Evolutionary conservation across 164 flowering plant species (phyloP), one percentile per base, ranked within the genome.

Genomic region (Macadamia tetraphylla): DNA sequence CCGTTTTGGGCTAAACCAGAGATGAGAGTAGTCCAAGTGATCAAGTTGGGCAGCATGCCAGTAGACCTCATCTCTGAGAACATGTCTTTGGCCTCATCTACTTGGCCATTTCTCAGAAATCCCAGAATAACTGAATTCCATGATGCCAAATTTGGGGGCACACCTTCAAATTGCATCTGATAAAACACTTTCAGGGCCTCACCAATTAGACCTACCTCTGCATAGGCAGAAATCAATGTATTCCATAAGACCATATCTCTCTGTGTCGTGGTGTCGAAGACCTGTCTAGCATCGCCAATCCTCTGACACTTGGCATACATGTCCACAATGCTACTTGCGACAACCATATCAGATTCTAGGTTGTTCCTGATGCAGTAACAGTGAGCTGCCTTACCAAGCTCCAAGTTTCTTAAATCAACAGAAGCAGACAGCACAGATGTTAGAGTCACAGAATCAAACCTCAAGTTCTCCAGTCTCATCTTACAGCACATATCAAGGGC

Each of bases 61-160:
- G 68, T 59, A 6, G 80, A 70, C 63, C 78, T 81, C 97, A 87
- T 91, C 74, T 86, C 74, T 44, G 67, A 68, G 68, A 89, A 80
- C 75, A 81, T 66, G 18, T 79, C 78, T 70, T 66, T 71, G 29
- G 92, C 97, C 66, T 84, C 85, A 42, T 57, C 53, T 7, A 80
- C 71, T 67, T 80, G 80, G 13, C 82, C 81, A 58, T 76, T 82
- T 76, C 81, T 87, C 48, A 86, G 30, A 63, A 85, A 81, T 11
- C 86, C 90, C 67, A 77, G 69, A 67, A 91, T 78, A 71, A 87
- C 77, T 17, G 80, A 76, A 75, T 88, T 91, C 92, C 88, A 89
- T 11, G 90, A 84, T 52, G 76, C 57, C 64, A 82, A 75, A 71
- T 83, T 84, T 44, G 84, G 88, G 1, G 77, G 79, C 6, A 86